These are phyloP conservation scores for Barnettozyma pratensis DNA, from an alignment of 805 yeast genomes.

Conservation along the genomic window DNA sequence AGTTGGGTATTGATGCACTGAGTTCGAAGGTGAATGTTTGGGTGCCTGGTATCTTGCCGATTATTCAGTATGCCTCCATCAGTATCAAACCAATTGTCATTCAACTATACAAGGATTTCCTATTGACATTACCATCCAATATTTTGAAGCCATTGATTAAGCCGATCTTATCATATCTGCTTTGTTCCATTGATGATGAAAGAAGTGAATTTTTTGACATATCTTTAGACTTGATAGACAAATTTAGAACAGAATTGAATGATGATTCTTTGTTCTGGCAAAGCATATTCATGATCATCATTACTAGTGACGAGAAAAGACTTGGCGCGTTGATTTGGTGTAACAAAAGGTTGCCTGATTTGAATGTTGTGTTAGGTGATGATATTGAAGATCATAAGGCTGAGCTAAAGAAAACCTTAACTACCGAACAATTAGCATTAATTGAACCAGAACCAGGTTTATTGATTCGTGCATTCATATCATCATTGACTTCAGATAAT, in stretches of 20 bases:
- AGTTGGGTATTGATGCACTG: conserved; percentile 51
- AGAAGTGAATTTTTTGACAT: conserved; percentile 74
- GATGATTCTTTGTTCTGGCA: conserved; percentile 87
- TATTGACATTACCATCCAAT: conserved; percentile 46
- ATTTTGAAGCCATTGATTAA: conserved; percentile 52
- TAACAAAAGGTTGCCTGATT: conserved; percentile 56
- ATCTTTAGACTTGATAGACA: conserved; percentile 54
- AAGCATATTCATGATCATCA: conserved; percentile 64
- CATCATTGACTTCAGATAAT: conserved; percentile 62
- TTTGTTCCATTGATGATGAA: conserved; percentile 92
- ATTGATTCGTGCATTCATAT: conserved; percentile 65
- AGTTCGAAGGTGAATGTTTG: conserved; percentile 61
- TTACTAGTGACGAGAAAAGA: conserved; percentile 74
- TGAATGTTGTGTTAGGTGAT: conserved; percentile 32
- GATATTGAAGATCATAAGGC: conserved; percentile 22
- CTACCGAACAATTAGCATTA: conserved; percentile 53
- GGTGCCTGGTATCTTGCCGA: conserved; percentile 91
- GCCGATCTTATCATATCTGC: conserved; percentile 66
- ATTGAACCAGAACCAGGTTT: conserved; percentile 77
- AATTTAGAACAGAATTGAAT: conserved; percentile 47
- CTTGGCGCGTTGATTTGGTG: conserved; percentile 83
- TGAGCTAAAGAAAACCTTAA: conserved; percentile 24
- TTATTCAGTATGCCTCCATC: conserved; percentile 84
- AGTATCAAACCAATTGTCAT: conserved; percentile 79
- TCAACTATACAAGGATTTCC: conserved; percentile 49